A percentile compares a stretch with the other conserved stretches of the same genome.
phyloP scores from a whole-genome alignment of 352 stramenopile species.

The Globisporangium alternatum region DNA sequence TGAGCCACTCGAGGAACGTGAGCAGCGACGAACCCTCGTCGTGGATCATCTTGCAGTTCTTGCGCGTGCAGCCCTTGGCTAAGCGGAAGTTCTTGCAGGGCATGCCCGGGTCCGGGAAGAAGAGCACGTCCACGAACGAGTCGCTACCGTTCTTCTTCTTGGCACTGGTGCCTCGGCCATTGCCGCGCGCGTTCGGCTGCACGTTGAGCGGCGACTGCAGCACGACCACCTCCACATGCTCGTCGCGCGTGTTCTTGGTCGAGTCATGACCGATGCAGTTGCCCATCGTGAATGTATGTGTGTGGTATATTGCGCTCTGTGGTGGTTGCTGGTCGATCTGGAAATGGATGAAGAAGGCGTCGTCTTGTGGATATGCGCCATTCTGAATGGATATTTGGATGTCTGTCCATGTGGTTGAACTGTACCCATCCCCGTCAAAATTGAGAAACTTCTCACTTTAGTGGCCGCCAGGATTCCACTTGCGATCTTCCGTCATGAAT shows the following conservation, averaged over 20 bases:
- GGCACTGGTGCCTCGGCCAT: not conserved
- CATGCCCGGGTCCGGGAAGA: conserved; percentile 66
- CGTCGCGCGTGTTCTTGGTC: not conserved
- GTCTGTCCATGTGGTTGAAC: not conserved
- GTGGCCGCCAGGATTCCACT: not conserved
- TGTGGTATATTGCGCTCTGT: too few relatives aligned
- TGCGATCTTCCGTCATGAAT: not conserved
- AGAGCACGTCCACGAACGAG: conserved; percentile 70
- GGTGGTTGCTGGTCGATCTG: not conserved
- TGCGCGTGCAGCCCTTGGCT: conserved; percentile 48
- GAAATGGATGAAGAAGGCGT: not conserved
- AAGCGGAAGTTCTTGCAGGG: conserved; percentile 57
- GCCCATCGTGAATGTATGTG: conserved; percentile 31
- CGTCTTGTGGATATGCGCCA: not conserved
- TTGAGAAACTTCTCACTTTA: not conserved
- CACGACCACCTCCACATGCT: conserved; percentile 13
- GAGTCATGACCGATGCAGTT: conserved; percentile 48
- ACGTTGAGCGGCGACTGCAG: conserved; percentile 11
- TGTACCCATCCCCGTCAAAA: not conserved
- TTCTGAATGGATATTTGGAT: not conserved
- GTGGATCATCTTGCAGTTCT: conserved; percentile 67
- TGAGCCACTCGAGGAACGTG: conserved; percentile 47
- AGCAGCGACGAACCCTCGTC: conserved; percentile 56
- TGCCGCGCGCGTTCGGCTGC: not conserved
- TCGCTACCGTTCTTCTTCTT: conserved; percentile 20